Percentiles rank a stretch among this genome's conserved stretches.
These are phyloP conservation scores for Rhynchospora pubera DNA, from an alignment of 176 grass and related monocot genomes.

Conservation along the genomic window DNA sequence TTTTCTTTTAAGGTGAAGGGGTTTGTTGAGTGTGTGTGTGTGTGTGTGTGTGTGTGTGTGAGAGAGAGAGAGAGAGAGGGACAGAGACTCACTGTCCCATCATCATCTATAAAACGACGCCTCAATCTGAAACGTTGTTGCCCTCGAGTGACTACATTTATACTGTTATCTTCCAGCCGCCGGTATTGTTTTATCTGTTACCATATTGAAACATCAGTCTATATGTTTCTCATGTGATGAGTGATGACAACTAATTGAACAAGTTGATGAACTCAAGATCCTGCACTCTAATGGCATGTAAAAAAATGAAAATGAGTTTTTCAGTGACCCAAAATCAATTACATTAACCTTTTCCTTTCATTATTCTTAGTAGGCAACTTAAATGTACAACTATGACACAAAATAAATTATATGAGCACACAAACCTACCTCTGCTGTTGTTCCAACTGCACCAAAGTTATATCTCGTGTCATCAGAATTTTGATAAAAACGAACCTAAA, in stretches of 20 bases:
- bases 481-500: constrained; percentile 55
- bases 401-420: constrained; percentile 22
- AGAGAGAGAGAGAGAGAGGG: neutral
- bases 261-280: neutral
- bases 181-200: constrained; percentile 70
- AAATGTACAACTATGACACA: neutral
- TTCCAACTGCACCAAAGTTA: constrained; percentile 63
- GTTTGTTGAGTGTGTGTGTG: neutral
- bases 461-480: constrained; percentile 26
- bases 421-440: constrained; percentile 74
- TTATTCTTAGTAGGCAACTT: neutral
- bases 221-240: neutral
- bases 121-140: constrained; percentile 75
- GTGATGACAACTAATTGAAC: neutral
- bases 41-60: neutral
- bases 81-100: constrained; percentile 56
- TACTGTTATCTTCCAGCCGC: constrained; percentile 48
- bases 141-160: constrained; percentile 86
- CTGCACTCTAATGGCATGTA: neutral
- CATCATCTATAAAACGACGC: constrained; percentile 56
- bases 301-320: constrained; percentile 4
- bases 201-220: constrained; percentile 16
- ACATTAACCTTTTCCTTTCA: neutral
- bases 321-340: neutral
- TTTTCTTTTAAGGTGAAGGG: neutral